Base-by-base conservation (phyloP, 352 stramenopile genomes). In the Lagenidium giganteum region DNA sequence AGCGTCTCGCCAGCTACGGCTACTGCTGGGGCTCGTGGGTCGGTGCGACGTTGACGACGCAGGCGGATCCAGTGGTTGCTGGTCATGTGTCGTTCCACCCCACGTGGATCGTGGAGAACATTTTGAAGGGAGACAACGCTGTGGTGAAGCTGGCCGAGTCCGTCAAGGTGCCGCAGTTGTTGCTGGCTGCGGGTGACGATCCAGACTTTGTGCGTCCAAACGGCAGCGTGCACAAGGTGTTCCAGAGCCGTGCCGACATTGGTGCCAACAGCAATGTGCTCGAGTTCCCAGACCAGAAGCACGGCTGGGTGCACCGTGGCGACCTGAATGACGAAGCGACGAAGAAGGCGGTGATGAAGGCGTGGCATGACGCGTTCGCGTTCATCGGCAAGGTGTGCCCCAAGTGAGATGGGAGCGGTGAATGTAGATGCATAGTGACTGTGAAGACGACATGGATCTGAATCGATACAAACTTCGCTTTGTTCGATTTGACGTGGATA, bases 311-410 rank as follows among this genome's bases (percentile, higher is more conserved):
- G 13, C 34, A 53, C 25, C 55, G 55, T 36, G 55, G 49, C 28
- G 55, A 64, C 40, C 17, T 63, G 11, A n/a, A n/a, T n/a, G n/a
- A n/a, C n/a, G n/a, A n/a, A n/a, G n/a, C n/a, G n/a, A n/a, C n/a
- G n/a, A n/a, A n/a, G n/a, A 45, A 58, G 28, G 64, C 57, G 11
- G 70, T 87, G 13, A 81, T 80, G 57, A 76, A 79, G 51, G 71
- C 69, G 9, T 83, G 74, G 62, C 69, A 82, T 46, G 50, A 42
- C 16, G 66, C 66, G 3, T 66, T 79, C 57, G 79, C 76, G 47
- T 82, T 82, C 57, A 70, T 82, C 31, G 63, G 79, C 54, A 82
- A 57, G 17, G 70, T 65, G 28, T 68, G 63, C 36, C 69, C 69
- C 11, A 43, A 54, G 58, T 76, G 72, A 45, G 41, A 20, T 18